These are phyloP conservation scores for Clohesyomyces aquaticus DNA, from an alignment of 495 filamentous ascomycete genomes.

Conservation along the genomic window DNA sequence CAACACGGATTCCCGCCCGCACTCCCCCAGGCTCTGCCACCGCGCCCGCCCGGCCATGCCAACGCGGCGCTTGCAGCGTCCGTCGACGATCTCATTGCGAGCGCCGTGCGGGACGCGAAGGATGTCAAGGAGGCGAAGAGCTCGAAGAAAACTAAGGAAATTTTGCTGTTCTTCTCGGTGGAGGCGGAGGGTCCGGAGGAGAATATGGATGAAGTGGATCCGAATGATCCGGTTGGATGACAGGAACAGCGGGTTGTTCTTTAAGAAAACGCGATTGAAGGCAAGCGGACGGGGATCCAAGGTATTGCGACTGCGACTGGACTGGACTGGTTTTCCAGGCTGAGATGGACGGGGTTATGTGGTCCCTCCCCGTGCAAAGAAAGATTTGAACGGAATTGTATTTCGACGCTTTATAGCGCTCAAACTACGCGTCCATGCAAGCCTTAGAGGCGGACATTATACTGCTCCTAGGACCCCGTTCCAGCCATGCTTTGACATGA, in stretches of 20 bases:
- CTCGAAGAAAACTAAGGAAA: constrained; percentile 49
- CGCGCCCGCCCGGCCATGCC: background rate
- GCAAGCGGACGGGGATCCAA: too few species aligned
- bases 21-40: background rate
- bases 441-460: too few species aligned
- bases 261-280: background rate
- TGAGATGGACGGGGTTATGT: too few species aligned
- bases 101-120: constrained; percentile 48
- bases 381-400: too few species aligned
- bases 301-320: too few species aligned
- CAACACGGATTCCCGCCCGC: constrained; percentile 10
- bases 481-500: too few species aligned
- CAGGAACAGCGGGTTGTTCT: background rate
- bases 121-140: constrained; percentile 48
- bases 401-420: too few species aligned
- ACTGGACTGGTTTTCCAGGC: too few species aligned
- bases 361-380: too few species aligned
- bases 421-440: too few species aligned
- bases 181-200: constrained; percentile 82
- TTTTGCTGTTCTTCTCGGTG: constrained; percentile 72
- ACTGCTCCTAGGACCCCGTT: too few species aligned
- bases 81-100: constrained; percentile 66
- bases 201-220: constrained; percentile 61
- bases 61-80: constrained; percentile 43
- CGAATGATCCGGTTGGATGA: background rate